These are phyloP conservation scores for Peltaster fructicola DNA, from an alignment of 2,329 filamentous ascomycete genomes.

Conservation along the genomic window DNA sequence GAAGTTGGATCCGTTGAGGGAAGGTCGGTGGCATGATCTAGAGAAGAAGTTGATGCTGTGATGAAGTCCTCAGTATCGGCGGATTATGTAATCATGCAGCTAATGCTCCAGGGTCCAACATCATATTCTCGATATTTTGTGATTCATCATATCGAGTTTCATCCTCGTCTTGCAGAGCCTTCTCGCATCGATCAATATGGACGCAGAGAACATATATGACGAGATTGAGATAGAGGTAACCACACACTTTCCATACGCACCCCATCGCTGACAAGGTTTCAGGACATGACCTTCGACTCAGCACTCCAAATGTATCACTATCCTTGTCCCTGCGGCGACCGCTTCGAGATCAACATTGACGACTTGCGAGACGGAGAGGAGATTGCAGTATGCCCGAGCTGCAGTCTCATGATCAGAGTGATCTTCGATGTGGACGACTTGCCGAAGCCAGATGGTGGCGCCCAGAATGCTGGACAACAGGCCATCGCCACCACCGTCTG, in stretches of 20 bases:
- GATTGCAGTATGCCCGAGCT: slow-evolving; percentile 93
- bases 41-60: slow-evolving; percentile 30
- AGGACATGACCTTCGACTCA: slow-evolving; percentile 80
- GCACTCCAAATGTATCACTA: slow-evolving; percentile 80
- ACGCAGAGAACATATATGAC: slow-evolving; percentile 52
- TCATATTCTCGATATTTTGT: too few relatives aligned
- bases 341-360: slow-evolving; percentile 74
- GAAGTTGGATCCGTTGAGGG: slow-evolving; percentile 55
- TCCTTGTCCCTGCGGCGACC: slow-evolving; percentile 91
- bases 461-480: too few relatives aligned
- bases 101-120: too few relatives aligned
- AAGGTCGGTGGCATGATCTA: slow-evolving; percentile 58
- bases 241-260: not conserved
- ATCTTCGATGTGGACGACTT: slow-evolving; percentile 60
- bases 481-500: too few relatives aligned
- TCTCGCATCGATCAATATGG: too few relatives aligned
- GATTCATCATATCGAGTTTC: too few relatives aligned
- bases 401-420: slow-evolving; percentile 88
- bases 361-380: slow-evolving; percentile 81
- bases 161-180: too few relatives aligned
- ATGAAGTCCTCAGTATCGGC: too few relatives aligned
- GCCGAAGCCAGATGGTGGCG: slow-evolving; percentile 25
- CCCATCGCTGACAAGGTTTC: slow-evolving; percentile 1
- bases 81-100: too few relatives aligned
- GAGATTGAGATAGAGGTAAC: slow-evolving; percentile 79